Evolutionary conservation across 1,284 basidiomycete genomes (phyloP), one percentile per base, ranked within the genome.

Genomic region (Farysia itapuensis): DNA sequence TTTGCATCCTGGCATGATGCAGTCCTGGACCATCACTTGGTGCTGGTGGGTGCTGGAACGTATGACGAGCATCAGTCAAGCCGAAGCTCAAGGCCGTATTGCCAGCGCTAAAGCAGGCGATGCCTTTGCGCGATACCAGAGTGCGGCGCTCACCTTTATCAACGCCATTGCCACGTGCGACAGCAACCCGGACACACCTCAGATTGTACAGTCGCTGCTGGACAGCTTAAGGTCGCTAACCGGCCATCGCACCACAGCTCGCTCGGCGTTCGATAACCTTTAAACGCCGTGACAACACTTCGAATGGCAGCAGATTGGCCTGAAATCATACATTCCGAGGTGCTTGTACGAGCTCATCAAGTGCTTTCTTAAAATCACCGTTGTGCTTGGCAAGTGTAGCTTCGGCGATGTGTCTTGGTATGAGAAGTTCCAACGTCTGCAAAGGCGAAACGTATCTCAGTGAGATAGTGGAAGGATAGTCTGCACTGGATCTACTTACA

Each of bases 281-380:
- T 44, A 18, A 36, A n/a, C n/a, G n/a, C n/a, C n/a, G n/a, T n/a
- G n/a, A n/a, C n/a, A n/a, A n/a, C n/a, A n/a, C n/a, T n/a, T n/a
- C 38, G 26, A 6, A 18, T 3, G 11, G 15, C 4, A 25, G n/a
- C n/a, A n/a, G n/a, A n/a, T n/a, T n/a, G n/a, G n/a, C n/a, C n/a
- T n/a, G n/a, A n/a, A n/a, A n/a, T n/a, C n/a, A n/a, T n/a, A n/a
- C n/a, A n/a, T 25, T 28, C 32, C 36, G 52, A 13, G 48, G 43
- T 22, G 53, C 43, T 4, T 40, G 30, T 4, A 63, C 53, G 20
- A 63, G 44, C 26, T 49, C 49, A 2, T 28, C 23, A 5, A 63
- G 49, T n/a, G 59, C 48, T 36, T 57, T 53, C 22, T 52, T 44
- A 28, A 70, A 31, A 24, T 70, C 58, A 28, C 67, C 67, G 3